Percentiles rank a stretch among this genome's conserved stretches.
These are phyloP conservation scores for Mycocentrospora acerina DNA, from an alignment of 2,329 filamentous ascomycete species.

Conservation along the genomic window DNA sequence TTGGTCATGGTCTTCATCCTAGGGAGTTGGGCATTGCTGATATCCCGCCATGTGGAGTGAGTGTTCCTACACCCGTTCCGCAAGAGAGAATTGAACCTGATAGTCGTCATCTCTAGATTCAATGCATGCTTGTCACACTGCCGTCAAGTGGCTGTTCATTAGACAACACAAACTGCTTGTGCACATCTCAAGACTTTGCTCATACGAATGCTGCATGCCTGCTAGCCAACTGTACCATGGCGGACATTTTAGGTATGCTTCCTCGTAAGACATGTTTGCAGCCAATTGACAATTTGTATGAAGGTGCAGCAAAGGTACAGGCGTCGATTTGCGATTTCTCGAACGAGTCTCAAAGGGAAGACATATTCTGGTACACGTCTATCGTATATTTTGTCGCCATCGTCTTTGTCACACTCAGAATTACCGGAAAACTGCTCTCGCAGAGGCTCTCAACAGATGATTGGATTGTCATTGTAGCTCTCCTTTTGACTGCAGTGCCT, in stretches of 20 bases:
- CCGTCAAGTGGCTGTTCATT: constrained; percentile 16
- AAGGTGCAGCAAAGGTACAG: constrained; percentile 18
- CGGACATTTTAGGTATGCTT: constrained; percentile 19
- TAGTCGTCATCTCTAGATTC: constrained; percentile 9
- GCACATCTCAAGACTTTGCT: constrained; percentile 9
- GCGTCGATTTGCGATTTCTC: constrained; percentile 21
- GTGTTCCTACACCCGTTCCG: background rate
- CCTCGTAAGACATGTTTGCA: background rate
- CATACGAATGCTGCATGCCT: constrained; percentile 13
- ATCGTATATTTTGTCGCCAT: constrained; percentile 16
- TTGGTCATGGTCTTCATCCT: background rate
- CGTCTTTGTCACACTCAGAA: constrained; percentile 11
- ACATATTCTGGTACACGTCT: constrained; percentile 14
- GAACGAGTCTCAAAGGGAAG: constrained; percentile 14
- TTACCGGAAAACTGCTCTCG: constrained; percentile 13
- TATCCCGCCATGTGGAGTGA: constrained; percentile 22
- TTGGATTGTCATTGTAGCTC: constrained; percentile 10
- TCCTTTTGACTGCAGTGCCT: constrained; percentile 8
- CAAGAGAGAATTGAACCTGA: background rate
- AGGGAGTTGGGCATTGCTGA: constrained; percentile 13
- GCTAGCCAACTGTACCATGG: constrained; percentile 26
- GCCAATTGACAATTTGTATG: background rate
- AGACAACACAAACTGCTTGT: constrained; percentile 19
- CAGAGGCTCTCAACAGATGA: constrained; percentile 16
- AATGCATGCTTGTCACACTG: constrained; percentile 15